Evolutionary conservation across 805 yeast species (phyloP).

Genomic region (Monosporozyma yasuniensis): DNA sequence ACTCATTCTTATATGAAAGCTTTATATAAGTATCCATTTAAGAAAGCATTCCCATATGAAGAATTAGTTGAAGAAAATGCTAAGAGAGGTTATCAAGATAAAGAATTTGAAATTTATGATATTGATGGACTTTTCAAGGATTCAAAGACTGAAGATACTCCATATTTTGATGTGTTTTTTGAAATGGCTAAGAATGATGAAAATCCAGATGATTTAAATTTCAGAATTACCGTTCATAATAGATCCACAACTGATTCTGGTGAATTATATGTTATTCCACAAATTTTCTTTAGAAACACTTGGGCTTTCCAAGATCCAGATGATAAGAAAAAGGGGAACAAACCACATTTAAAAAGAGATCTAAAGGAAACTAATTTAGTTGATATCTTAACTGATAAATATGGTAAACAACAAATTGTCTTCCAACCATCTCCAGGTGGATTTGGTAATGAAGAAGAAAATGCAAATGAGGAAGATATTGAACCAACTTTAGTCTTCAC

Average conservation of each 20-base stretch:
- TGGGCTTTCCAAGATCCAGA: constrained; percentile 72
- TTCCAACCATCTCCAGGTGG: constrained; percentile 86
- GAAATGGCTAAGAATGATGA: constrained; percentile 84
- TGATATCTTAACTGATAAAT: constrained; percentile 55
- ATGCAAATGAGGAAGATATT: constrained; percentile 40
- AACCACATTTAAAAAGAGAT: constrained; percentile 41
- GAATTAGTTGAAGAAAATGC: constrained; percentile 62
- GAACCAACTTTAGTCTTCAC: constrained; percentile 75
- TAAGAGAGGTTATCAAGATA: constrained; percentile 54
- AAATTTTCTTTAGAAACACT: constrained; percentile 74
- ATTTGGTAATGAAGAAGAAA: constrained; percentile 26
- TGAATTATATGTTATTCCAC: constrained; percentile 80
- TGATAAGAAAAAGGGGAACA: constrained; percentile 34
- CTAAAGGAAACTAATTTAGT: constrained; percentile 36
- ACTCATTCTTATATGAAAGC: constrained; percentile 89
- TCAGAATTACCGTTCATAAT: constrained; percentile 83
- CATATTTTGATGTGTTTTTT: constrained; percentile 79
- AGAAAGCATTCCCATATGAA: constrained; percentile 68
- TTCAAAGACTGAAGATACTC: constrained; percentile 42
- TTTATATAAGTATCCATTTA: constrained; percentile 83
- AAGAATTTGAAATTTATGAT: constrained; percentile 74
- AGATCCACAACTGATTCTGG: constrained; percentile 67
- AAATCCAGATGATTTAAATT: constrained; percentile 70
- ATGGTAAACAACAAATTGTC: constrained; percentile 55
- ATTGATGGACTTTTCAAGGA: constrained; percentile 57